Base-by-base conservation (phyloP, 2,329 filamentous ascomycete genomes). In the Fusarium brevicatenulatum region DNA sequence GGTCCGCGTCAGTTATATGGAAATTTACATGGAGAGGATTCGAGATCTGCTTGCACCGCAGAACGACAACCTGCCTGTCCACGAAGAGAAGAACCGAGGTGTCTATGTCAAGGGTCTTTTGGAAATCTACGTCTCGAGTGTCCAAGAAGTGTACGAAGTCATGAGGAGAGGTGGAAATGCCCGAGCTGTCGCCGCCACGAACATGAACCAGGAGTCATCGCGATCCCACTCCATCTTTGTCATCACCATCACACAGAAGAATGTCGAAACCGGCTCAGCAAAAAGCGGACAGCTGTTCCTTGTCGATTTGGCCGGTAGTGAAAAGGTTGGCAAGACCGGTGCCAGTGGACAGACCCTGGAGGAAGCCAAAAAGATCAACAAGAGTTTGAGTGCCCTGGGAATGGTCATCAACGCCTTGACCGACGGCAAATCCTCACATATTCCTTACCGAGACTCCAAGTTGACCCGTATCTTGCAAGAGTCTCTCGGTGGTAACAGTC, bases 351-450 rank as follows among this genome's bases (percentile, higher is more conserved):
- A 98, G 84, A 98, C 95, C 9, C 87, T 99, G 47, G 96, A 98
- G 83, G 96, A 99, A 82, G 96, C 96, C 69, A 98, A 98, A 88
- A 99, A 99, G 88, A 99, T 99, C 89, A 99, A 99, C 89, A 98
- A 98, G 89, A 98, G 95, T 88, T 89, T 99, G 86, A 98, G 95
- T 85, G 95, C 96, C 62, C 88, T 99, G 68, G 96, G 96, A 78
- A 98, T 98, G 95, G 96, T 98, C 85, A 99, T 99, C 88, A 98
- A 98, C 84, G 91, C 95, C 60, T 86, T 99, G 78, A 98, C 96
- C 6, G 96, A 98, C 81, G 95, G 95, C 80, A 98, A 97, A 93
- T 97, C 95, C 46, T 95, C 93, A 50, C 95, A 98, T 80, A 89
- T 99, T 73, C 96, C 96, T 2, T 99, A 98, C 83, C 92, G 96